Percentiles rank a stretch among this genome's conserved stretches.
phyloP scores from a whole-genome alignment of 345 rosid genomes.

The Eucalyptus tenuipes region DNA sequence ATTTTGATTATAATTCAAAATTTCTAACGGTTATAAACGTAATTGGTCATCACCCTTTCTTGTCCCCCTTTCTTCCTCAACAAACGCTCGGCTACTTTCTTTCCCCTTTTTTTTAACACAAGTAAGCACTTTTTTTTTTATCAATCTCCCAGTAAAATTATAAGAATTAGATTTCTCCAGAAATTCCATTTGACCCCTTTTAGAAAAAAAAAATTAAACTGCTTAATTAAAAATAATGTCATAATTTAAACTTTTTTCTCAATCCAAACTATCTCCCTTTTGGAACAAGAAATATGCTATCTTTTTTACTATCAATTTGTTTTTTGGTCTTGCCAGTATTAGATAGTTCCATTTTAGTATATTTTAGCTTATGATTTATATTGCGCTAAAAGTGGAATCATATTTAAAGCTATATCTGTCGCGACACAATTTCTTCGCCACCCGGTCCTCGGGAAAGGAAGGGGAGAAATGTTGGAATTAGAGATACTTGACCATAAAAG shows the following conservation, averaged over 20 bases:
- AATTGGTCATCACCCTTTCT: background rate
- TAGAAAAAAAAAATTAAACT: background rate
- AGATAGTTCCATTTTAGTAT: background rate
- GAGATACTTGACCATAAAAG: too few relatives aligned
- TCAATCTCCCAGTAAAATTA: background rate
- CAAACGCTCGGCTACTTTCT: background rate
- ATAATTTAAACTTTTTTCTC: background rate
- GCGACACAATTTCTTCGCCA: too few relatives aligned
- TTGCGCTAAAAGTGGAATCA: background rate
- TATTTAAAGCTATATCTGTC: background rate
- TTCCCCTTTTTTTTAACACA: background rate
- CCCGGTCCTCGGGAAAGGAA: rapidly evolving
- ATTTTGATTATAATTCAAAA: too few relatives aligned
- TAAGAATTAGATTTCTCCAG: background rate
- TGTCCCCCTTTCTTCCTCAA: background rate
- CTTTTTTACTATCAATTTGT: background rate
- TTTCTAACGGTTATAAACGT: background rate
- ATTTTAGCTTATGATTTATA: background rate
- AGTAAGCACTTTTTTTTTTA: background rate
- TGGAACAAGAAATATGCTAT: background rate
- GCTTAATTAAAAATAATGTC: background rate
- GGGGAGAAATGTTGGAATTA: too few relatives aligned
- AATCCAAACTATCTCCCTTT: background rate
- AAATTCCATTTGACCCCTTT: background rate
- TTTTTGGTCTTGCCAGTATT: background rate